These are phyloP conservation scores for Dactylellina haptotyla DNA, from an alignment of 2,329 filamentous ascomycete genomes.

Conservation along the genomic window DNA sequence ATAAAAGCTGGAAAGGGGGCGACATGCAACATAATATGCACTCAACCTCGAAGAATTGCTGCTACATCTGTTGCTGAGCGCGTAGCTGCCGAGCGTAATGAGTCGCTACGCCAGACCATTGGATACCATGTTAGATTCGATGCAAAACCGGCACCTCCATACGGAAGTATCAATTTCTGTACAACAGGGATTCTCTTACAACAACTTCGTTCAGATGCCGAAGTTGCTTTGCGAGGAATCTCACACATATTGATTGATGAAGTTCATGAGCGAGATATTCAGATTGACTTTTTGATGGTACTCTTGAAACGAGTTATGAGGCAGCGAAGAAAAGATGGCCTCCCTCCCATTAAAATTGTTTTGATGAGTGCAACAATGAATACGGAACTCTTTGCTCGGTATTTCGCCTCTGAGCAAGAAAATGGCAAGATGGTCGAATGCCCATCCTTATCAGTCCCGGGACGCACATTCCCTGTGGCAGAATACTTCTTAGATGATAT, in stretches of 20 bases:
- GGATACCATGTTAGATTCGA: conserved; percentile 65
- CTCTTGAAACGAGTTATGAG: conserved; percentile 63
- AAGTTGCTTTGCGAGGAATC: conserved; percentile 61
- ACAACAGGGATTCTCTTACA: conserved; percentile 66
- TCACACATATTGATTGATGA: conserved; percentile 68
- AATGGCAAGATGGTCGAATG: conserved; percentile 60
- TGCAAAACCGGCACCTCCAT: conserved; percentile 58
- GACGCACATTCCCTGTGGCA: conserved; percentile 63
- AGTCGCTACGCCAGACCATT: conserved; percentile 62
- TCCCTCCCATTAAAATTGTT: conserved; percentile 63
- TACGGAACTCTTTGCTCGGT: conserved; percentile 63
- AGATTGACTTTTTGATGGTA: conserved; percentile 65
- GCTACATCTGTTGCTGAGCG: conserved; percentile 64
- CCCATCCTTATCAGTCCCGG: conserved; percentile 63
- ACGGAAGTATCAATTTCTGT: conserved; percentile 65
- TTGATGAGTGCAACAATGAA: conserved; percentile 67
- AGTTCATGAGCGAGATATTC: conserved; percentile 65
- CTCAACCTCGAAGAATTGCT: conserved; percentile 65
- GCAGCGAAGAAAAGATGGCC: conserved; percentile 59
- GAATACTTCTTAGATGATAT: conserved; percentile 63
- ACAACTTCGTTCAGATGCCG: conserved; percentile 62
- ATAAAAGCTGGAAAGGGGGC: conserved; percentile 62
- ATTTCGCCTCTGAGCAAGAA: conserved; percentile 61
- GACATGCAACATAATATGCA: conserved; percentile 65
- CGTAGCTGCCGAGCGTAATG: conserved; percentile 64